Base-by-base conservation (phyloP, 805 yeast species). In the Metschnikowia hibisci region DNA sequence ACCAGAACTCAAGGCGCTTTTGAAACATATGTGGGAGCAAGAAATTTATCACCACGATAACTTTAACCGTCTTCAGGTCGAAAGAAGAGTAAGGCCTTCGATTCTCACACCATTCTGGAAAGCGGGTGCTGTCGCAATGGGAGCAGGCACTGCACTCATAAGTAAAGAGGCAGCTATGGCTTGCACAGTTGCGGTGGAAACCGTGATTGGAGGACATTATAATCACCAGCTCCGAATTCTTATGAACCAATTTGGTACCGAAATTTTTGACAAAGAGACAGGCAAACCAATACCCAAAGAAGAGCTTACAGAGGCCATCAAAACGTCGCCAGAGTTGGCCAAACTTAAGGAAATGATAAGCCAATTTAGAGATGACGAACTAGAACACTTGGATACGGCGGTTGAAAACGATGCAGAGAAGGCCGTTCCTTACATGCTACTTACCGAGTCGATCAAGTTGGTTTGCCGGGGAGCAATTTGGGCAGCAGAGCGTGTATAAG, bases 81-180 rank as follows among this genome's bases (percentile, higher is more conserved):
- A 77, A 46, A 80, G 86, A 51, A 71, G 97, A 39, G 96, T 90
- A 1, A 77, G 99, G 55, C 99, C 99, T 3, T 87, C 96, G 0
- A 55, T 93, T 12, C 64, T 93, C 32, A 90, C 98, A 0, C 99
- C 99, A 1, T 56, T 87, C 1, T 93, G 99, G 99, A 89, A 86
- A 60, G 63, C 78, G 0, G 98, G 97, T 3, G 98, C 99, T 0
- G 73, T 84, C 39, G 81, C 82, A 0, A 73, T 93, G 69, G 99
- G 99, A 3, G 79, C 80, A 1, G 84, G 82, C 1, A 93, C 98
- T 0, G 97, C 96, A 0, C 54, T 85, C 42, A 64, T 89, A 49
- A 84, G 96, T 13, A 87, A 88, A 57, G 96, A 91, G 60, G 97
- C 96, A 2, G 98, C 99, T 2, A 93, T 93, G 99, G 98, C 99